Conservation (phyloP, 164 flowering plant species). For the Vitis vinifera region ASM3070453v1 NC_081821.1:16847501-16848000, state of each 20-base stretch:
- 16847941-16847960: conserved; percentile 46
- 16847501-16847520: too few relatives aligned
- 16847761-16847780: conserved; percentile 31
- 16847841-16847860: too few relatives aligned
- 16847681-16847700: conserved; percentile 24
- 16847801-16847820: conserved; percentile 54
- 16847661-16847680: not conserved
- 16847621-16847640: too few relatives aligned
- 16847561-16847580: too few relatives aligned
- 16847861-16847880: not conserved
- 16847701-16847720: conserved; percentile 23
- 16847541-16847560: too few relatives aligned
- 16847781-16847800: conserved; percentile 33
- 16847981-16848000: not conserved
- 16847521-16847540: too few relatives aligned
- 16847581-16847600: too few relatives aligned
- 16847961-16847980: conserved; percentile 34
- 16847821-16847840: conserved; percentile 4
- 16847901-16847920: conserved; percentile 24
- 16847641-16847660: too few relatives aligned
- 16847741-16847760: conserved; percentile 46
- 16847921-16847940: conserved; percentile 39
- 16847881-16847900: not conserved
- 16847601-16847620: too few relatives aligned
- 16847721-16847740: conserved; percentile 30